Evolutionary conservation across 345 rosid species (phyloP).

Genomic region (Geranium brycei): DNA sequence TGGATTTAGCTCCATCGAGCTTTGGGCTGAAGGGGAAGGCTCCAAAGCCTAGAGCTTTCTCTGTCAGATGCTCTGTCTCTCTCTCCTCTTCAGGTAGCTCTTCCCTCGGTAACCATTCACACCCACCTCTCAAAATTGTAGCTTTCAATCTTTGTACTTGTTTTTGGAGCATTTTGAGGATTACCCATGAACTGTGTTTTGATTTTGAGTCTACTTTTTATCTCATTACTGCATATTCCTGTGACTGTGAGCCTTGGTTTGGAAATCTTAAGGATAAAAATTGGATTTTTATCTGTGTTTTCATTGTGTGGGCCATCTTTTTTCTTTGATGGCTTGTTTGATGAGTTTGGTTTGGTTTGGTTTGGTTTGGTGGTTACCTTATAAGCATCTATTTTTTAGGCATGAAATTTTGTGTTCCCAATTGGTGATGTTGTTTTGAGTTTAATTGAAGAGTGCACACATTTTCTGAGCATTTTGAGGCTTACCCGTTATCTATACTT

Average conservation of each 20-base stretch:
- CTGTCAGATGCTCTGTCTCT: slow-evolving; percentile 41
- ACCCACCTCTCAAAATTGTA: background rate
- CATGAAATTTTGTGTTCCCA: background rate
- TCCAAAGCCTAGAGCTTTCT: slow-evolving; percentile 19
- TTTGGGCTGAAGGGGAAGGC: background rate
- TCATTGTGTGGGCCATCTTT: background rate
- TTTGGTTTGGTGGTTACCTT: background rate
- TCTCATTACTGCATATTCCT: background rate
- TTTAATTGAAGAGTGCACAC: background rate
- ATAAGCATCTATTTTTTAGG: background rate
- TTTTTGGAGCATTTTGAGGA: background rate
- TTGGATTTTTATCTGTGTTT: background rate
- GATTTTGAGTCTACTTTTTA: background rate
- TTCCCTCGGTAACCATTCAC: slow-evolving; percentile 31
- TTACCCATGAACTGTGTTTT: background rate
- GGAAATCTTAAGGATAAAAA: background rate
- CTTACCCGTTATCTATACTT: background rate
- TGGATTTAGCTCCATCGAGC: background rate
- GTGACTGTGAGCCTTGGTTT: too few species aligned
- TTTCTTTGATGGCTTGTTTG: background rate
- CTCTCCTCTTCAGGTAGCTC: slow-evolving; percentile 22
- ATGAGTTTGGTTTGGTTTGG: background rate
- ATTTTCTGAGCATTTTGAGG: background rate
- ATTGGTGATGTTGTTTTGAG: background rate
- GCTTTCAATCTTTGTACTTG: background rate